These are phyloP conservation scores for Camelina neglecta DNA, from an alignment of 345 rosid species.

Conservation along the genomic window DNA sequence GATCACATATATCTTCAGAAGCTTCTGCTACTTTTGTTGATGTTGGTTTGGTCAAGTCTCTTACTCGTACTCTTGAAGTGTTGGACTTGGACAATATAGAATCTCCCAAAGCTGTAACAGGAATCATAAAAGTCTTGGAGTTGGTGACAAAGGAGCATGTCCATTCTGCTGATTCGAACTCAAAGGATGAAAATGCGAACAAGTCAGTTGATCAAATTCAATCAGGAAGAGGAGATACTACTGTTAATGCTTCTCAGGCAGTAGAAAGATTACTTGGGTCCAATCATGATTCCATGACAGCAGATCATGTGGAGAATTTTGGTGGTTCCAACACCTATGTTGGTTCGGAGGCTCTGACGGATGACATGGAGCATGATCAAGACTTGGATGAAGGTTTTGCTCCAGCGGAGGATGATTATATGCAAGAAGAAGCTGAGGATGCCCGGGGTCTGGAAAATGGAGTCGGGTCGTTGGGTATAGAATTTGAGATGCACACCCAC, in stretches of 20 bases:
- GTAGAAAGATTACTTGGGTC: slow-evolving; percentile 62
- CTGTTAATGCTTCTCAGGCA: slow-evolving; percentile 59
- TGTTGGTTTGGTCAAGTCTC: slow-evolving; percentile 81
- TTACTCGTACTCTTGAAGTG: slow-evolving; percentile 79
- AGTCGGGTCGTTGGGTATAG: slow-evolving; percentile 68
- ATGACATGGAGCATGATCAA: slow-evolving; percentile 96
- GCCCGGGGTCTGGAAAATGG: slow-evolving; percentile 75
- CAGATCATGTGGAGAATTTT: slow-evolving; percentile 59
- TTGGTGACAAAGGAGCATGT: slow-evolving; percentile 92
- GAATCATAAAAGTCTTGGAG: slow-evolving; percentile 84
- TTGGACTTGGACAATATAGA: slow-evolving; percentile 87
- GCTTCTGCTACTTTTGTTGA: slow-evolving; percentile 91
- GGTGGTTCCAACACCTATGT: slow-evolving; percentile 61
- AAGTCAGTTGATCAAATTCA: slow-evolving; percentile 59
- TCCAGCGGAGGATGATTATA: slow-evolving; percentile 78
- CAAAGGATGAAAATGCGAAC: slow-evolving; percentile 66
- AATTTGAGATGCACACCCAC: slow-evolving; percentile 77
- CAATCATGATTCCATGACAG: slow-evolving; percentile 60
- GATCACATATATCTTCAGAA: slow-evolving; percentile 79
- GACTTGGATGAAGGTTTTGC: slow-evolving; percentile 82
- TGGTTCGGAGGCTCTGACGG: slow-evolving; percentile 82
- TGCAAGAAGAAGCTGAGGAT: slow-evolving; percentile 89
- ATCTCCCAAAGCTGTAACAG: slow-evolving; percentile 87
- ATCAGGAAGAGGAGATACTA: slow-evolving; percentile 59
- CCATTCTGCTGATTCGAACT: slow-evolving; percentile 61